These are phyloP conservation scores for Pseudogymnoascus sp. DNA, from an alignment of 2,329 filamentous ascomycete species.

Conservation along the genomic window DNA sequence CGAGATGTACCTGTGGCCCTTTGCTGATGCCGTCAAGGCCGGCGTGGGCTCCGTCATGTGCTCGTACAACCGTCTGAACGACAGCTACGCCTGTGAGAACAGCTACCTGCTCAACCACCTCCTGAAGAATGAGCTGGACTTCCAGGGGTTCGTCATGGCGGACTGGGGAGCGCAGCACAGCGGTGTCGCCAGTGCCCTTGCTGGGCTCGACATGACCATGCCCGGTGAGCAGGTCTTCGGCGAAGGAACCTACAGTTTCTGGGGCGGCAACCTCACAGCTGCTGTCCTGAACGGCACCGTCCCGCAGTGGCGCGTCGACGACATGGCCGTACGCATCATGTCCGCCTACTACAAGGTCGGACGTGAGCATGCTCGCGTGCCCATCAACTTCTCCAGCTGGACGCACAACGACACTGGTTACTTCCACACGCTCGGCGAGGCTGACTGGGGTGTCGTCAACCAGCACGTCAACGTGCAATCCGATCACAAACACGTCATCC, in stretches of 20 bases:
- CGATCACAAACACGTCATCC: constrained; percentile 65
- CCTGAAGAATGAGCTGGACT: constrained; percentile 71
- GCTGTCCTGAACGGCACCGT: constrained; percentile 84
- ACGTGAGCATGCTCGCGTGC: constrained; percentile 31
- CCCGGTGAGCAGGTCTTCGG: constrained; percentile 74
- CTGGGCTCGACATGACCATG: constrained; percentile 84
- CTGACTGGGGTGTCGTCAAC: constrained; percentile 63
- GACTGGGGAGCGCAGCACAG: constrained; percentile 73
- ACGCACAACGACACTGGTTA: constrained; percentile 66
- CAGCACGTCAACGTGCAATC: constrained; percentile 75
- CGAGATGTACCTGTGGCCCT: constrained; percentile 54
- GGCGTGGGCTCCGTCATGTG: constrained; percentile 80
- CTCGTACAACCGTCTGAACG: constrained; percentile 75
- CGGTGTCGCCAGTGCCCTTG: constrained; percentile 56
- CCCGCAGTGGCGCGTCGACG: constrained; percentile 78
- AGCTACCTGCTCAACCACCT: constrained; percentile 66
- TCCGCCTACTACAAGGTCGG: constrained; percentile 61
- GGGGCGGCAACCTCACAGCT: constrained; percentile 81
- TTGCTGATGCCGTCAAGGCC: constrained; percentile 51
- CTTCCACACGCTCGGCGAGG: constrained; percentile 52
- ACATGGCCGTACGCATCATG: constrained; percentile 84
- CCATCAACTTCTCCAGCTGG: constrained; percentile 85
- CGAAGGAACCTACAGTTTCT: constrained; percentile 47
- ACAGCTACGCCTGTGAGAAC: constrained; percentile 74
- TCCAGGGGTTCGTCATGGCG: constrained; percentile 73